Conservation (phyloP, 1,284 basidiomycete genomes). For the Ceratobasidium sp. region DNA sequence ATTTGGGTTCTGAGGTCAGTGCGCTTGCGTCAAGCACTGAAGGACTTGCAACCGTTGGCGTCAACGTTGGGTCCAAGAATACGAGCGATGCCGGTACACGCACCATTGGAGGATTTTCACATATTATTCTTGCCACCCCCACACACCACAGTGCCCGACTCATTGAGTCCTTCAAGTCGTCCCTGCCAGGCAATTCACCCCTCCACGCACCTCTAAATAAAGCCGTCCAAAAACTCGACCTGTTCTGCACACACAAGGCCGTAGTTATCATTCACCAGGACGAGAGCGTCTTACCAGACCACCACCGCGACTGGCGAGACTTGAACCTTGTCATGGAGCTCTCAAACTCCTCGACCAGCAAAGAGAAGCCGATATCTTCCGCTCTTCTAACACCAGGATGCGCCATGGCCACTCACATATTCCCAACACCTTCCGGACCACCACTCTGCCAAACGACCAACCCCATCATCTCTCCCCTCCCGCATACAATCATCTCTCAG, state of each 20-base stretch:
- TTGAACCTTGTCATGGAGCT: slow-evolving; percentile 66
- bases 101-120: slow-evolving; percentile 62
- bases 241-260: slow-evolving; percentile 62
- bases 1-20: slow-evolving; percentile 64
- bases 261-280: slow-evolving; percentile 63
- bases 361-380: slow-evolving; percentile 48
- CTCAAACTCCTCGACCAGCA: slow-evolving; percentile 42
- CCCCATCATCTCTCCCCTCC: slow-evolving; percentile 66
- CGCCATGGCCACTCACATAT: slow-evolving; percentile 73
- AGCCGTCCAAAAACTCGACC: slow-evolving; percentile 57
- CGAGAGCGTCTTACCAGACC: slow-evolving; percentile 63
- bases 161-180: slow-evolving; percentile 58
- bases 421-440: slow-evolving; percentile 47
- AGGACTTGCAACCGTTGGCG: slow-evolving; percentile 50
- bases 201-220: slow-evolving; percentile 51
- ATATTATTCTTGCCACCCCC: slow-evolving; percentile 76
- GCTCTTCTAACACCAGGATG: slow-evolving; percentile 56
- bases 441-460: slow-evolving; percentile 77
- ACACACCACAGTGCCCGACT: slow-evolving; percentile 67
- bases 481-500: slow-evolving; percentile 64
- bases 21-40: slow-evolving; percentile 56
- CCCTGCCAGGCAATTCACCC: slow-evolving; percentile 50
- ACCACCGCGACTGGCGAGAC: slow-evolving; percentile 64
- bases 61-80: slow-evolving; percentile 41
- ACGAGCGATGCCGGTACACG: slow-evolving; percentile 44